Base-by-base conservation (phyloP, 805 yeast species). In the Nakazawaea laoshanensis region DNA sequence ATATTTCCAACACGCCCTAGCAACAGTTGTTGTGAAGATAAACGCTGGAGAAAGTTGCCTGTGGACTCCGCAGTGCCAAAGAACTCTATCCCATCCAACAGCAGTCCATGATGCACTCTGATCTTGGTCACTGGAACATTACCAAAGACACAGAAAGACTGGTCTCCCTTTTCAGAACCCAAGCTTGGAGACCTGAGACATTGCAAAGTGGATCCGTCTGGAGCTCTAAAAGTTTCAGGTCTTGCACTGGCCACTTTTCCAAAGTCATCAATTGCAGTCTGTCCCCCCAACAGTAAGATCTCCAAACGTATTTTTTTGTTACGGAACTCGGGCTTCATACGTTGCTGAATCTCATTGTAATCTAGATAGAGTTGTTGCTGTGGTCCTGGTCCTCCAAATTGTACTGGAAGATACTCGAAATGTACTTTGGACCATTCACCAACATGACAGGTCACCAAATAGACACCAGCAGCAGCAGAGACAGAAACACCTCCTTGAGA, bases 41-140 rank as follows among this genome's bases (percentile, higher is more conserved):
- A 7, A 7, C 22, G 22, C 22, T 7, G 9, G 7, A 7, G 9
- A 7, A 7, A 7, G 9, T 8, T 11, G 11, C 10, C 17, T 28
- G 19, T 5, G 9, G 14, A 5, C 30, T 8, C 6, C n/a, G 14
- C 6, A 8, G 16, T 19, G 18, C 59, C 61, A 43, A 51, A 61
- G 21, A 87, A 65, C 36, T 75, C 73, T 11, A 89, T 45, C 4
- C 97, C 97, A 55, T 88, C 95, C 14, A 92, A 54, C 0, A 94
- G 94, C 15, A 57, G 51, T 2, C 95, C 96, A 43, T 77, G 74
- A 42, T 73, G 79, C 0, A 87, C 67, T 36, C 85, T 65, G 1
- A 87, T 67, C 30, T 62, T 63, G n/a, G 49, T 52, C 2, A 82
- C 59, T 6, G 47, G 45, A 8, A 41, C 39, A 11, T 65, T 50